phyloP scores from a whole-genome alignment of 2,329 filamentous ascomycete species.

The Aspergillus japonicus region DNA sequence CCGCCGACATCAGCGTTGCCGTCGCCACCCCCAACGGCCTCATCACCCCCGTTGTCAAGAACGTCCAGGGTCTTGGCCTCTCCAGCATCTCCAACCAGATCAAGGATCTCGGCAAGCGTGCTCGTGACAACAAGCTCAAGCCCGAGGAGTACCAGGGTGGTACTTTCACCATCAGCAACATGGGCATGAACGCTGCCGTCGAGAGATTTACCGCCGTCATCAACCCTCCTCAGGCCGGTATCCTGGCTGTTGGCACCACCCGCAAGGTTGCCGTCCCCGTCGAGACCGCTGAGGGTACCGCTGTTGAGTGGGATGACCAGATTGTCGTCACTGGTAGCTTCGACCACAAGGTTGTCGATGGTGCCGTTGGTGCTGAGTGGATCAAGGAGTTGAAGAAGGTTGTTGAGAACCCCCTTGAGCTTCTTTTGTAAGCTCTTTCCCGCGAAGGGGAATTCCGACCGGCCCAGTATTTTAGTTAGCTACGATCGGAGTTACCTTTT shows the following conservation, averaged over 20 bases:
- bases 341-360: constrained; percentile 98
- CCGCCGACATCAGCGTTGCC: constrained; percentile 91
- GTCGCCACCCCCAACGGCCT: constrained; percentile 90
- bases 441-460: constrained; percentile 11
- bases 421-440: constrained; percentile 68
- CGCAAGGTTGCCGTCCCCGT: constrained; percentile 90
- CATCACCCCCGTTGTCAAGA: constrained; percentile 95
- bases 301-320: constrained; percentile 93
- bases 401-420: constrained; percentile 92
- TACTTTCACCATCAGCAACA: constrained; percentile 99
- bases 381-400: constrained; percentile 96
- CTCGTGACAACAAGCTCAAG: constrained; percentile 96
- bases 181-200: constrained; percentile 98
- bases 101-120: constrained; percentile 96
- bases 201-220: constrained; percentile 98
- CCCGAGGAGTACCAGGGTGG: constrained; percentile 99
- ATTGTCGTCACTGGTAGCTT: constrained; percentile 94
- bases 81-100: constrained; percentile 82
- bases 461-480: constrained; percentile 18
- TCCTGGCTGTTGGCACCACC: constrained; percentile 90
- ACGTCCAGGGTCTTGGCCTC: constrained; percentile 81
- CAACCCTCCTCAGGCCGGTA: constrained; percentile 96
- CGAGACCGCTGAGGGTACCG: constrained; percentile 78
- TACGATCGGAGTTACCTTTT: constrained; percentile 18
- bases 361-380: constrained; percentile 94